A percentile compares a stretch with the other conserved stretches of the same genome.
Evolutionary conservation across 371 early-diverging fungal species (phyloP).

Genomic region (Zopfochytrium polystomum): DNA sequence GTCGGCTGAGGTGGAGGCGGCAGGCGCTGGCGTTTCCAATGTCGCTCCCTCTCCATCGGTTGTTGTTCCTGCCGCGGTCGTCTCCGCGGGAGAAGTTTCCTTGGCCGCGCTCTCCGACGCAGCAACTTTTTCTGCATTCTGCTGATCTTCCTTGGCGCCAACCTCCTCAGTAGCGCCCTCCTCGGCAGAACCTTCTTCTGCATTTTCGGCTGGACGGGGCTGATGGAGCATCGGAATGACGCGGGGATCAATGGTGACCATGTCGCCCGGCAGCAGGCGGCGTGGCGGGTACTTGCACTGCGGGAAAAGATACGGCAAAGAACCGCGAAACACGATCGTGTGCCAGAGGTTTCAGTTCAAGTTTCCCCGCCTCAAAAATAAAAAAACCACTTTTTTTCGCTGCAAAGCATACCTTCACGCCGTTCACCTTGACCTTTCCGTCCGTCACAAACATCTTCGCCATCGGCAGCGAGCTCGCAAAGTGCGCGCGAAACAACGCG

Average conservation of each 20-base stretch:
- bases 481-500: constrained; percentile 86
- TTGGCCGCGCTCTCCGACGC: neutral
- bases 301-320: neutral
- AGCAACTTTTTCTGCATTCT: neutral
- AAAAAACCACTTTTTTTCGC: no score
- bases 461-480: constrained; percentile 78
- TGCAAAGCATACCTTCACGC: constrained; percentile 72
- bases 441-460: constrained; percentile 80
- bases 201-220: neutral
- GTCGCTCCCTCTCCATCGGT: neutral
- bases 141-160: constrained; percentile 3
- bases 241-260: constrained; percentile 78
- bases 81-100: constrained; percentile 2
- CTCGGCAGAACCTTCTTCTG: neutral
- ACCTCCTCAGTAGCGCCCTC: neutral
- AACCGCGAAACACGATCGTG: neutral
- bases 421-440: constrained; percentile 90
- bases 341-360: no score
- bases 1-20: neutral
- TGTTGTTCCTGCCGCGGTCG: constrained; percentile 1
- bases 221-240: constrained; percentile 64
- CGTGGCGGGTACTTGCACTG: constrained; percentile 69
- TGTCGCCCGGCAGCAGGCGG: constrained; percentile 82
- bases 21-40: neutral
- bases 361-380: no score